Conservation (phyloP, 768 basidiomycete genomes). For the Hypholoma fasciculare region DNA sequence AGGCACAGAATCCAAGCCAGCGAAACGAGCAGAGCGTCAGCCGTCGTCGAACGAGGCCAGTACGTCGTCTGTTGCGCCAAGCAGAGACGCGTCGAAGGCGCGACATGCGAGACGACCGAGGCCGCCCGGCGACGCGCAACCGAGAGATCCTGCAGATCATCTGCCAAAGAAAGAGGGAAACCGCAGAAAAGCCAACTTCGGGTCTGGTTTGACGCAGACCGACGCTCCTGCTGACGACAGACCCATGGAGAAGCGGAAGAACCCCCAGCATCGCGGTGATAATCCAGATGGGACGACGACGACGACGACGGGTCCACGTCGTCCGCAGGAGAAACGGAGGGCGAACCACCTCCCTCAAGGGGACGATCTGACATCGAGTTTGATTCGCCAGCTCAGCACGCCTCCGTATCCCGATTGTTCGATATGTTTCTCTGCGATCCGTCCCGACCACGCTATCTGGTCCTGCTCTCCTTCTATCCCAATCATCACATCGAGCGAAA, state of each 20-base stretch:
- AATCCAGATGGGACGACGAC: background rate
- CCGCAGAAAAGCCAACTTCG: conserved; percentile 25
- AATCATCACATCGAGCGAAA: conserved; percentile 32
- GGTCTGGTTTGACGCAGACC: conserved; percentile 20
- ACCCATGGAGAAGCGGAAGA: background rate
- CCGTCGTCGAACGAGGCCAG: conserved; percentile 10
- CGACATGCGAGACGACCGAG: conserved; percentile 6
- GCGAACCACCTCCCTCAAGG: conserved; percentile 22
- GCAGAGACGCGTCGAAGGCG: conserved; percentile 1
- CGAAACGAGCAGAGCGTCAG: background rate
- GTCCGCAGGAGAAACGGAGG: background rate
- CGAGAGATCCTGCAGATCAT: background rate
- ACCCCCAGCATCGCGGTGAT: background rate
- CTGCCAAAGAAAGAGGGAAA: conserved; percentile 7
- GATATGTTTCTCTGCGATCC: conserved; percentile 81
- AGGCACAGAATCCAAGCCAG: background rate
- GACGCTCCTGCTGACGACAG: conserved; percentile 2
- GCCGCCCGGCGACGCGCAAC: background rate
- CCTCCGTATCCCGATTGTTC: conserved; percentile 78
- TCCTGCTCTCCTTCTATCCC: conserved; percentile 76
- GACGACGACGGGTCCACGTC: background rate
- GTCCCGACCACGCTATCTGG: conserved; percentile 82
- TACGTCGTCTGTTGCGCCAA: conserved; percentile 10
- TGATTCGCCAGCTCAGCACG: conserved; percentile 63
- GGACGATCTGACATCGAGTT: conserved; percentile 74